Evolutionary conservation across 202 grass and related monocot species (phyloP).

Genomic region (Hordeum pubiflorum): DNA sequence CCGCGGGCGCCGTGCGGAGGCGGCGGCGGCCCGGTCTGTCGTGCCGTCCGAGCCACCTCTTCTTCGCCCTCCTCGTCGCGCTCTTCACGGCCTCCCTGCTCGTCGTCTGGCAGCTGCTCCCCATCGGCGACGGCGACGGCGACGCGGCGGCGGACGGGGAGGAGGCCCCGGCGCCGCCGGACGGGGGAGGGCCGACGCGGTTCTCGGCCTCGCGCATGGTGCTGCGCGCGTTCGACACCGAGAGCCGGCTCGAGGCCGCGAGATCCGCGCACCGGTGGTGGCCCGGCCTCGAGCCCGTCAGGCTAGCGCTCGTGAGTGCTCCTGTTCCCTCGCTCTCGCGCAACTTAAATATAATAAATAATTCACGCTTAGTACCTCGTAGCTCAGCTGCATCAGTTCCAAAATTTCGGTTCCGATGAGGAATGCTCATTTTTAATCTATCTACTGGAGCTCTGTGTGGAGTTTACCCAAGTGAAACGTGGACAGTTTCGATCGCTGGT

Average conservation of each 20-base stretch:
- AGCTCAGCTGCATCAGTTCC: not conserved
- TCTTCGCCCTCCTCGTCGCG: conserved; percentile 54
- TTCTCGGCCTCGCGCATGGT: conserved; percentile 44
- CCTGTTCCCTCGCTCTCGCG: conserved; percentile 2
- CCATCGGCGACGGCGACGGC: conserved; percentile 44
- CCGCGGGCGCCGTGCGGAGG: conserved; percentile 14
- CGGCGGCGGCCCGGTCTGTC: conserved; percentile 33
- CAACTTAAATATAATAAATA: not conserved
- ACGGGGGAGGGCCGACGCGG: conserved; percentile 14
- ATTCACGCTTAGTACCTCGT: not conserved
- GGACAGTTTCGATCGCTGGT: not conserved
- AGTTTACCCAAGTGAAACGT: conserved; percentile 10
- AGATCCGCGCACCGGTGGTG: conserved; percentile 56
- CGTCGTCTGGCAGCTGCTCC: conserved; percentile 57
- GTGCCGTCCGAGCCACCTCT: conserved; percentile 47
- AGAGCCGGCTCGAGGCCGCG: conserved; percentile 47
- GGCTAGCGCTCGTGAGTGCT: conserved; percentile 68
- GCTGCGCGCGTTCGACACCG: conserved; percentile 45
- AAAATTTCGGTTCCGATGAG: not conserved
- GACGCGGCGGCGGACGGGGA: conserved; percentile 10
- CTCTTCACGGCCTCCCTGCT: conserved; percentile 55
- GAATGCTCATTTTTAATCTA: not conserved
- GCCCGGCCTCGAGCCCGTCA: conserved; percentile 42
- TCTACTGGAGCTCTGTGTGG: not conserved
- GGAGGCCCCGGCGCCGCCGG: not conserved